phyloP scores from a whole-genome alignment of 2,329 filamentous ascomycete genomes.

The Pseudogymnoascus sp. region DNA sequence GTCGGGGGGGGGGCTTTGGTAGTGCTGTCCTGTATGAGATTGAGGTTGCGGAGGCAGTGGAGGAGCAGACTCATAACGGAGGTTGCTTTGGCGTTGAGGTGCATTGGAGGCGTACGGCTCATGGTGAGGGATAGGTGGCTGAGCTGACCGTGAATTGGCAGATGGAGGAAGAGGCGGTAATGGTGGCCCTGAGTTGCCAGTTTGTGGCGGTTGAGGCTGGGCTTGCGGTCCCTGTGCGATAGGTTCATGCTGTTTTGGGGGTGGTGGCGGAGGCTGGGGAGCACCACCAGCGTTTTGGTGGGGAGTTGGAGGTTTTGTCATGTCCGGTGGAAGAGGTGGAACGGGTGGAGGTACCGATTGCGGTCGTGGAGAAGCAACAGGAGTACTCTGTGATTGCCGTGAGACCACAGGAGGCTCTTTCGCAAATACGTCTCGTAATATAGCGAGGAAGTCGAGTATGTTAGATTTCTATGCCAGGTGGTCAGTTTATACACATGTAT shows the following conservation, averaged over 20 bases:
- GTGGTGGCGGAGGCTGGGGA: conserved; percentile 26
- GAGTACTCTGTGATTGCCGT: conserved; percentile 46
- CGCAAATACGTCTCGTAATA: conserved; percentile 79
- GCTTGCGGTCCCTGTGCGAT: conserved; percentile 13
- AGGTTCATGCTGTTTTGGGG: conserved; percentile 22
- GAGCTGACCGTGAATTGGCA: conserved; percentile 16
- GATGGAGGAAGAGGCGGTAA: conserved; percentile 17
- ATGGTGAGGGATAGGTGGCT: conserved; percentile 12
- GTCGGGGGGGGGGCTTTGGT: conserved; percentile 14
- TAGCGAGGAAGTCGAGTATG: conserved; percentile 70
- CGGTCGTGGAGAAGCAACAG: conserved; percentile 26
- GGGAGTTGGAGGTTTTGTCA: conserved; percentile 35
- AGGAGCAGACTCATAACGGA: conserved; percentile 24
- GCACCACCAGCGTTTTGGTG: conserved; percentile 21
- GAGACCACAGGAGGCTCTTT: conserved; percentile 90
- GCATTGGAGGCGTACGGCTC: conserved; percentile 12
- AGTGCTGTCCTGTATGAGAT: conserved; percentile 18
- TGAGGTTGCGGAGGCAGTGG: conserved; percentile 25
- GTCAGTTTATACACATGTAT: not conserved
- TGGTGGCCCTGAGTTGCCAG: conserved; percentile 23
- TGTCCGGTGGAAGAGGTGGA: conserved; percentile 63
- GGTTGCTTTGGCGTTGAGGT: conserved; percentile 24
- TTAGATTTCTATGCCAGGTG: conserved; percentile 60
- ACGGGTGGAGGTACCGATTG: conserved; percentile 51
- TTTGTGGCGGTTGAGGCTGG: conserved; percentile 16